These are phyloP conservation scores for Alternaria infectoria DNA, from an alignment of 2,329 filamentous ascomycete genomes.

Conservation along the genomic window DNA sequence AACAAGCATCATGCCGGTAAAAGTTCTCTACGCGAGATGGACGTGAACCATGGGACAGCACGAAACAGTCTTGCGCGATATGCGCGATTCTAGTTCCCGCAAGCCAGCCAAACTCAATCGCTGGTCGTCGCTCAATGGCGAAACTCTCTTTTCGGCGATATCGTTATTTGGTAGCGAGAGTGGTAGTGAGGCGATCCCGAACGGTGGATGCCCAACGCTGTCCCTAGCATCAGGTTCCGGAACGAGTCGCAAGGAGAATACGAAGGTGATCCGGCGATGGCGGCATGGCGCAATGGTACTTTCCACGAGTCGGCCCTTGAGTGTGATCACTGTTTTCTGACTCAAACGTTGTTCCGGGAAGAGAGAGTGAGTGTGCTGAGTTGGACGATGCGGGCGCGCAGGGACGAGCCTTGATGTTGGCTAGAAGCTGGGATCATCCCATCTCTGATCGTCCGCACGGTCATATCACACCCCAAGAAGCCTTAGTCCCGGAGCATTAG, in stretches of 20 bases:
- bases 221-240: background rate
- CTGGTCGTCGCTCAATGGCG: background rate
- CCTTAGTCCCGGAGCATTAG: constrained; percentile 9
- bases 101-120: constrained; percentile 5
- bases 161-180: constrained; percentile 5
- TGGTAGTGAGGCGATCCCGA: constrained; percentile 7
- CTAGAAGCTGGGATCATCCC: constrained; percentile 7
- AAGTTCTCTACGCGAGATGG: constrained; percentile 8
- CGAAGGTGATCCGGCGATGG: constrained; percentile 2
- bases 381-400: constrained; percentile 7
- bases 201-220: background rate
- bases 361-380: constrained; percentile 2
- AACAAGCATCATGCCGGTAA: constrained; percentile 23
- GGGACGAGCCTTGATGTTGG: constrained; percentile 3
- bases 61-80: constrained; percentile 18
- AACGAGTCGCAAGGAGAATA: background rate
- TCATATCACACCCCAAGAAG: constrained; percentile 3
- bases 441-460: constrained; percentile 5
- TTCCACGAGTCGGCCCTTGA: constrained; percentile 10
- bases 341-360: constrained; percentile 5
- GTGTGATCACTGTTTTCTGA: background rate
- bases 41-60: background rate
- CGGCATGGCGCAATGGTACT: constrained; percentile 8
- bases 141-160: constrained; percentile 4
- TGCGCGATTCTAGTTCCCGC: constrained; percentile 14